A percentile compares a stretch with the other conserved stretches of the same genome.
Conservation (phyloP, 1,139 yeast genomes). For the Kodamaea plutei region DNA sequence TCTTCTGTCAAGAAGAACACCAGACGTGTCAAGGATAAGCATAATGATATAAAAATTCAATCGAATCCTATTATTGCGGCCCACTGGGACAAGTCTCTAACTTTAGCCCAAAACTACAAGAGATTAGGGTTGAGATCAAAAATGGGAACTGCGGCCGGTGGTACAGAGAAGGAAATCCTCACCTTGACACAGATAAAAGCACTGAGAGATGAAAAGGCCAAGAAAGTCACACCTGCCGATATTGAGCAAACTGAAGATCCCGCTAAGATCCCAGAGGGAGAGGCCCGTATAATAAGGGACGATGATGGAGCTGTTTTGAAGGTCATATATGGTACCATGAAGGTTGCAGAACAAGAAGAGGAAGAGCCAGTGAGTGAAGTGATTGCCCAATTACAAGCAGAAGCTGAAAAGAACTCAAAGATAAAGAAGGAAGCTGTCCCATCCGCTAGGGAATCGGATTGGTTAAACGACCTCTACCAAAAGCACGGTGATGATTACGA, state of each 20-base stretch:
- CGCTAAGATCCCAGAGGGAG: conserved; percentile 65
- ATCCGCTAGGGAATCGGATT: conserved; percentile 69
- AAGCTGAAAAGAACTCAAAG: conserved; percentile 50
- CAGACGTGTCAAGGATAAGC: conserved; percentile 64
- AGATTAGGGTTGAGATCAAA: conserved; percentile 69
- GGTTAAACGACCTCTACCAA: conserved; percentile 61
- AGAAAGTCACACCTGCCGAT: conserved; percentile 32
- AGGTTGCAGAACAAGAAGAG: conserved; percentile 21
- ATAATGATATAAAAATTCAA: conserved; percentile 57
- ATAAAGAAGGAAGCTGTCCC: conserved; percentile 51
- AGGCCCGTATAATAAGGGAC: conserved; percentile 77
- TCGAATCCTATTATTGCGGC: conserved; percentile 81
- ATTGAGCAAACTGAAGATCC: conserved; percentile 48
- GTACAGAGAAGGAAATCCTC: conserved; percentile 51
- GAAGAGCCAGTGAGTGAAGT: conserved; percentile 40
- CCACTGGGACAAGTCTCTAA: conserved; percentile 82
- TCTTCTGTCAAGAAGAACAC: conserved; percentile 67
- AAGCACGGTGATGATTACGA: conserved; percentile 87
- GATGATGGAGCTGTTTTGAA: conserved; percentile 65
- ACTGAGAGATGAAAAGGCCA: conserved; percentile 23
- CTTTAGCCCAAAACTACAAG: conserved; percentile 80
- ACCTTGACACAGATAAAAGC: conserved; percentile 29
- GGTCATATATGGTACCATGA: conserved; percentile 68
- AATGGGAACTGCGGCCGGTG: conserved; percentile 66
- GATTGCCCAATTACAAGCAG: conserved; percentile 64